Conservation (phyloP, 2,329 filamentous ascomycete genomes). For the Elsinoe australis region DNA sequence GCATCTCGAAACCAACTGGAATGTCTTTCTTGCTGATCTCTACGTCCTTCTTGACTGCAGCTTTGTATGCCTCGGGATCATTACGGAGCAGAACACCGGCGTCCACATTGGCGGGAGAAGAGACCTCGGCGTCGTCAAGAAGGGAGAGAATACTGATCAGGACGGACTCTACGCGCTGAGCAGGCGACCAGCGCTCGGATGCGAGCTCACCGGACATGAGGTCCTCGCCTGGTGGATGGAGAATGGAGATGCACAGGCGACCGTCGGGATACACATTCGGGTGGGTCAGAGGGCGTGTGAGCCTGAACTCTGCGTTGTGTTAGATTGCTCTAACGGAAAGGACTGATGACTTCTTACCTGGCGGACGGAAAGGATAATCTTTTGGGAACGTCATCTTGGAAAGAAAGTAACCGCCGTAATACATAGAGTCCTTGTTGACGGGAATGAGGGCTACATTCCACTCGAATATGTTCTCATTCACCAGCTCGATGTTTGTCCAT, state of each 20-base stretch:
- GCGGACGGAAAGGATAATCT: conserved; percentile 85
- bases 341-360: conserved; percentile 39
- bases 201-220: conserved; percentile 84
- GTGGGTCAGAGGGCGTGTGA: conserved; percentile 72
- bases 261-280: conserved; percentile 92
- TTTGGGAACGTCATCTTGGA: conserved; percentile 78
- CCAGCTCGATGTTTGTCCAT: conserved; percentile 85
- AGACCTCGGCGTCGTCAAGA: conserved; percentile 88
- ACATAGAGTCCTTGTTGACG: conserved; percentile 82
- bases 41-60: conserved; percentile 60
- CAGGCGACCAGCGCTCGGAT: conserved; percentile 86
- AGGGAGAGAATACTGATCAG: conserved; percentile 86
- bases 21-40: conserved; percentile 70
- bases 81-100: conserved; percentile 81
- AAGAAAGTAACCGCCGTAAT: conserved; percentile 90
- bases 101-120: conserved; percentile 89
- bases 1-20: conserved; percentile 72
- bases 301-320: conserved; percentile 60
- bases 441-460: conserved; percentile 89
- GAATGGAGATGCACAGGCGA: conserved; percentile 89
- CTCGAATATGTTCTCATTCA: conserved; percentile 73
- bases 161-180: conserved; percentile 90
- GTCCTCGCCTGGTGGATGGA: conserved; percentile 87
- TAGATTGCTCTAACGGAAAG: background rate
- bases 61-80: conserved; percentile 60